Base-by-base conservation (phyloP, 352 stramenopile genomes). In the Aphanomyces cochlioides region DNA sequence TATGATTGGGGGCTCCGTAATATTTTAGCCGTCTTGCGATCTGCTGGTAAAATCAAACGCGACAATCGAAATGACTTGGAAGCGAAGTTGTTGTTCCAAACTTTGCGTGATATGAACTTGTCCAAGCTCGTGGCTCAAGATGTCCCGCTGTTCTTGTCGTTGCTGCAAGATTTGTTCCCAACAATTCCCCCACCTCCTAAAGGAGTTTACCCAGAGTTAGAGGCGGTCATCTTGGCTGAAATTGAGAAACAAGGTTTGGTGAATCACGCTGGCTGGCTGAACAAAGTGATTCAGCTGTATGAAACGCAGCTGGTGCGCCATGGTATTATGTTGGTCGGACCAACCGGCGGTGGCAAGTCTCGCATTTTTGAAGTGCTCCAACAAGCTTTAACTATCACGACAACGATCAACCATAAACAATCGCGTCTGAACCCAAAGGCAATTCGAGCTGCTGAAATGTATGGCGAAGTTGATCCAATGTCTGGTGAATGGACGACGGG, bases 301-400 rank as follows among this genome's bases (percentile, higher is more conserved):
- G 96, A 99, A 70, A 99, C 96, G 2, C 97, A 97, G 63, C 88
- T 98, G 17, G 97, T 99, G 56, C 86, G 97, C 17, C 96, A 99
- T 74, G 97, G 96, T 7, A 99, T 99, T 79, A 99, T 99, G 96
- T 82, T 99, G n/a, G 95, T 99, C 7, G 96, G 97, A 5, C 96
- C 97, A 0, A 97, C 93, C 1, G 97, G 97, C 15, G 96, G 96
- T 47, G 97, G 96, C 19, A 99, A 99, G 80, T 98, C 96, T 2
- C 96, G 97, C 73, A 99, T 98, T 47, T 99, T 98, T 70, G 93
- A 98, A 66, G 96, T 96, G 37, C 69, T 99, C 4, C 89, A 96
- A 70, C 87, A 96, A 64, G 95, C 94, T 2, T 78, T 99, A 10
- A 97, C 96, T 19, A 81, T 95, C 53, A 97, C 88, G 5, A 97